phyloP scores from a whole-genome alignment of 345 rosid species.

The Salix suchowensis region DNA sequence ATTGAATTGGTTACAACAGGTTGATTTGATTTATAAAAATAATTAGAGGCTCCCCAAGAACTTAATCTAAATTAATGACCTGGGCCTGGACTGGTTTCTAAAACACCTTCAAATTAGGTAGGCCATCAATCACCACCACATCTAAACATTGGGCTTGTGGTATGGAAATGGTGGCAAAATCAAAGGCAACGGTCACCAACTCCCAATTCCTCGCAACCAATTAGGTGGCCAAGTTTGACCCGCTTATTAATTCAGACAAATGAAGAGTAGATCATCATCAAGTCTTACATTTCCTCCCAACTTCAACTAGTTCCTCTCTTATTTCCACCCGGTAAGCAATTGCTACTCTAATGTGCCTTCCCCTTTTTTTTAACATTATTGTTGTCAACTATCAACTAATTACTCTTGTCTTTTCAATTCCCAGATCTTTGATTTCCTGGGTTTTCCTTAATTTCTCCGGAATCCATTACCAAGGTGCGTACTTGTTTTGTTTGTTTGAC shows the following conservation, averaged over 20 bases:
- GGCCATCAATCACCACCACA: neutral
- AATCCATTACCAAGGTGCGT: constrained; percentile 18
- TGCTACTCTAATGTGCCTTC: neutral
- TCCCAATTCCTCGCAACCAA: neutral
- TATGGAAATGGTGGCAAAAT: neutral
- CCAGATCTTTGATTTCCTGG: constrained; percentile 26
- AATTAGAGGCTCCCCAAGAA: no score
- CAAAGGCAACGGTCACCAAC: neutral
- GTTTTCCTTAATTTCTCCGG: neutral
- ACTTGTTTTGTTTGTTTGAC: neutral
- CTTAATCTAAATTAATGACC: no score
- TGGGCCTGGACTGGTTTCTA: no score
- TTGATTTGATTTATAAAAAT: no score
- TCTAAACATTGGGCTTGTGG: neutral
- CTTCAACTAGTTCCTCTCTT: no score
- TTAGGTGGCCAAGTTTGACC: constrained; percentile 32
- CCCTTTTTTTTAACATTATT: neutral
- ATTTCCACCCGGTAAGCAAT: neutral
- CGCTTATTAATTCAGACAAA: neutral
- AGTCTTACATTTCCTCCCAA: neutral
- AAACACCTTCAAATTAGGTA: neutral
- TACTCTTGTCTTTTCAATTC: neutral
- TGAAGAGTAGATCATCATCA: neutral
- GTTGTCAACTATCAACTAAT: neutral
- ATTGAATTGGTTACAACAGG: no score